Evolutionary conservation across 2,329 filamentous ascomycete genomes (phyloP).

Genomic region (Basipetospora chlamydospora): DNA sequence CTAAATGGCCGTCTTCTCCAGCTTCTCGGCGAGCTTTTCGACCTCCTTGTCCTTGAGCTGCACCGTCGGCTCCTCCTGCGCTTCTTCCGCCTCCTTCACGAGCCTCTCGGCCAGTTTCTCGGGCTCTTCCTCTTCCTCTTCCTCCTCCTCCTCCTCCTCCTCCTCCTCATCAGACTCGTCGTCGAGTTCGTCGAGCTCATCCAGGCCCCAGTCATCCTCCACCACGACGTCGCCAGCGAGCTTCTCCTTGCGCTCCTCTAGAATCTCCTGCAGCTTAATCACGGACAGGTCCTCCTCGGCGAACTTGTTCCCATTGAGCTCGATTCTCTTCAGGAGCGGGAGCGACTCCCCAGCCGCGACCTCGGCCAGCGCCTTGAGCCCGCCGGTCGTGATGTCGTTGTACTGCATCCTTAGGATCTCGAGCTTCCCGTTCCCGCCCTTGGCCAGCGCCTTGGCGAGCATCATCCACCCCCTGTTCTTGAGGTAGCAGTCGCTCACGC

Average conservation of each 20-base stretch:
- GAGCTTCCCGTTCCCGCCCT: slow-evolving; percentile 65
- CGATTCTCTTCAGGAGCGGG: slow-evolving; percentile 67
- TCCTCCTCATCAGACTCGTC: slow-evolving; percentile 59
- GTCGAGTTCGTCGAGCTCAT: slow-evolving; percentile 75
- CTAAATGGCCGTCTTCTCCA: slow-evolving; percentile 55
- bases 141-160: slow-evolving; percentile 53
- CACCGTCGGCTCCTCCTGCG: slow-evolving; percentile 59
- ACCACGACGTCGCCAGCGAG: slow-evolving; percentile 48
- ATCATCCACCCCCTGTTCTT: slow-evolving; percentile 61
- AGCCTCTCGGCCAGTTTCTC: slow-evolving; percentile 56
- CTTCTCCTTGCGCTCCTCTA: slow-evolving; percentile 68
- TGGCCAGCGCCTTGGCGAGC: slow-evolving; percentile 56
- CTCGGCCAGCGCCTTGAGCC: slow-evolving; percentile 54
- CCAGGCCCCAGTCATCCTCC: slow-evolving; percentile 73
- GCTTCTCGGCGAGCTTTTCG: slow-evolving; percentile 60
- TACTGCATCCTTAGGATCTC: slow-evolving; percentile 76
- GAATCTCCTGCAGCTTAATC: slow-evolving; percentile 49
- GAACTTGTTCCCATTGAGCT: slow-evolving; percentile 95
- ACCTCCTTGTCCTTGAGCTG: slow-evolving; percentile 63
- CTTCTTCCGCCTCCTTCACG: slow-evolving; percentile 53
- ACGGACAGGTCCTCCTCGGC: slow-evolving; percentile 68
- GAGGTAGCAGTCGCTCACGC: slow-evolving; percentile 77
- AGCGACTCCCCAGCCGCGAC: slow-evolving; percentile 55
- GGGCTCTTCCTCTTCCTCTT: slow-evolving; percentile 36
- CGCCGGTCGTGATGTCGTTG: slow-evolving; percentile 78